Evolutionary conservation across 257 asterid species (phyloP).

Genomic region (Nicotiana tomentosiformis): DNA sequence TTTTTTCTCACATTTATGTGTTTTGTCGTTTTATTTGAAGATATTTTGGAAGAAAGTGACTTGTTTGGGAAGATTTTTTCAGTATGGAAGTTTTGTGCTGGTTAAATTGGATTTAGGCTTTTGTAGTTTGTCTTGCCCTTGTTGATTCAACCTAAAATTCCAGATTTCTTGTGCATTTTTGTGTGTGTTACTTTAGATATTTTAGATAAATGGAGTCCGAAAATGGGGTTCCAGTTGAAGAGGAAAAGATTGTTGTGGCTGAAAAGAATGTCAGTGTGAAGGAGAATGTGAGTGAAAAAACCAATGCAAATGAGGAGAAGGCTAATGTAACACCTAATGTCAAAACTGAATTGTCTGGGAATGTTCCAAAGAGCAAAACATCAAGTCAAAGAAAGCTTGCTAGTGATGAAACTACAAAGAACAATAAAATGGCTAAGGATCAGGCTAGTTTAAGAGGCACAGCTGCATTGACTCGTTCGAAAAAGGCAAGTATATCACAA

Average conservation of each 20-base stretch:
- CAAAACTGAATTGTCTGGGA: slow-evolving; percentile 18
- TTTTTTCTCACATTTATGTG: not conserved
- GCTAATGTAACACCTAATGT: slow-evolving; percentile 23
- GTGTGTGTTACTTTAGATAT: slow-evolving; percentile 5
- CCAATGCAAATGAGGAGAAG: slow-evolving; percentile 25
- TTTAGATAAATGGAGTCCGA: slow-evolving; percentile 44
- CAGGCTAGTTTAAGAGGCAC: slow-evolving; percentile 33
- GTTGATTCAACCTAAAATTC: not conserved
- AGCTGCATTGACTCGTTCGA: slow-evolving; percentile 38
- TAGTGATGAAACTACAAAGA: slow-evolving; percentile 20
- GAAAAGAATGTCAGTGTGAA: slow-evolving; percentile 23
- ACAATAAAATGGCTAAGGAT: slow-evolving; percentile 30
- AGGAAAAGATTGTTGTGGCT: slow-evolving; percentile 21
- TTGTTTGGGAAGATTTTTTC: not conserved
- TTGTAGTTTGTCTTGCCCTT: not conserved
- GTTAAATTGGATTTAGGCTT: not conserved
- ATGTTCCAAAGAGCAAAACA: slow-evolving; percentile 25
- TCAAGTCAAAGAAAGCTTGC: slow-evolving; percentile 13
- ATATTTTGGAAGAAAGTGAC: slow-evolving; percentile 5
- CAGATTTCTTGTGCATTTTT: not conserved
- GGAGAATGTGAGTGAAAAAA: slow-evolving; percentile 20
- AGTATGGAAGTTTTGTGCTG: not conserved
- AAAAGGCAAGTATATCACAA: slow-evolving; percentile 41
- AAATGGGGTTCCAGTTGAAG: slow-evolving; percentile 45
- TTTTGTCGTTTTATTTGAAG: slow-evolving; percentile 8